Conservation (phyloP, 139 green algal species). For the Zygnema circumcarinatum region DNA sequence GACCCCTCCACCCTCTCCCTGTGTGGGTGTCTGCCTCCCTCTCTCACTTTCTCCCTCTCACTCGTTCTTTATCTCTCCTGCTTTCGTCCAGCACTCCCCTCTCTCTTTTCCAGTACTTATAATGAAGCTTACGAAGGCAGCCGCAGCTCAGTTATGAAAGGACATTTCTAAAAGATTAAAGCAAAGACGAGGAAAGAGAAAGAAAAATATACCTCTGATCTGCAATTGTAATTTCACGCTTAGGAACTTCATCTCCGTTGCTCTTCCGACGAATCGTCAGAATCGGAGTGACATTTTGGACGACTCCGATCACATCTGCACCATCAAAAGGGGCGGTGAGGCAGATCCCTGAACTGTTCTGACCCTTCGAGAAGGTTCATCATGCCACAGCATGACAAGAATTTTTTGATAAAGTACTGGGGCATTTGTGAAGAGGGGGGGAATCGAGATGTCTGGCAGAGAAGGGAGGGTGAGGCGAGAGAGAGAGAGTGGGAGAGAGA, state of each 20-base stretch:
- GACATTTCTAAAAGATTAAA: conserved; percentile 15
- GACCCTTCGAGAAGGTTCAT: background rate
- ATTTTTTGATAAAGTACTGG: background rate
- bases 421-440: background rate
- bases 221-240: conserved; percentile 79
- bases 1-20: too few species aligned
- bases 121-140: too few species aligned
- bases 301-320: conserved; percentile 85
- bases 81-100: too few species aligned
- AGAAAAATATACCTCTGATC: conserved; percentile 70
- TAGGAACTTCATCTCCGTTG: conserved; percentile 81
- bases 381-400: too few species aligned
- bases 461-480: too few species aligned
- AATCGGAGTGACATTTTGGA: conserved; percentile 71
- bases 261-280: conserved; percentile 72
- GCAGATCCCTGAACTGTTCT: background rate
- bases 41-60: too few species aligned
- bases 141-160: too few species aligned
- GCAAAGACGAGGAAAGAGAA: background rate
- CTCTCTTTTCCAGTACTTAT: too few species aligned
- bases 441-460: too few species aligned
- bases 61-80: too few species aligned
- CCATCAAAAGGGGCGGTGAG: background rate
- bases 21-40: too few species aligned
- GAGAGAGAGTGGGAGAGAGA: too few species aligned